These are phyloP conservation scores for Solanum etuberosum DNA, from an alignment of 257 asterid species.

Conservation along the genomic window DNA sequence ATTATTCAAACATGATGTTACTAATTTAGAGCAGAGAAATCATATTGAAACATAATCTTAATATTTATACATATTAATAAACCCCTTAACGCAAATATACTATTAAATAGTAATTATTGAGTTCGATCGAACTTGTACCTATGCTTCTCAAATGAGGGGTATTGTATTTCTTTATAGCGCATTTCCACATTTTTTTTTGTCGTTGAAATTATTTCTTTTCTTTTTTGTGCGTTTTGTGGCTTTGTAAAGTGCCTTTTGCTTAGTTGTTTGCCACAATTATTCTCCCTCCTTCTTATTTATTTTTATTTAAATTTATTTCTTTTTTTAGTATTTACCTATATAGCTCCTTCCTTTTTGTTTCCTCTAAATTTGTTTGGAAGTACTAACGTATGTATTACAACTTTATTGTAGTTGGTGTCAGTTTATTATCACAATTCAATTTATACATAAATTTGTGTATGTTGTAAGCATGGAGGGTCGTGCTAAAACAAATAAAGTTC, in stretches of 20 bases:
- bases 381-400: neutral
- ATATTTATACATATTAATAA: neutral
- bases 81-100: rapidly evolving
- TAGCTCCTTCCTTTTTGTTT: neutral
- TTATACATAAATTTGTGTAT: neutral
- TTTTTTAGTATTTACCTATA: neutral
- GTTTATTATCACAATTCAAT: neutral
- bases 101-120: neutral
- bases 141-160: neutral
- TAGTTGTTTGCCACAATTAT: neutral
- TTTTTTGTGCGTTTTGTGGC: neutral
- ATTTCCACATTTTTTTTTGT: neutral
- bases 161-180: neutral
- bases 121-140: rapidly evolving
- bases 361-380: neutral
- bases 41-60: neutral
- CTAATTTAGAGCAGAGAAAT: rapidly evolving
- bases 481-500: neutral
- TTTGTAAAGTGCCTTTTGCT: neutral
- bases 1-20: rapidly evolving
- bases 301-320: neutral
- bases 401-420: neutral
- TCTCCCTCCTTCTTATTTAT: neutral
- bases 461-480: neutral
- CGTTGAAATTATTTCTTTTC: neutral